Percentiles rank a stretch among this genome's conserved stretches.
Conservation (phyloP, 768 basidiomycete genomes). For the Dioszegia aurantiaca region DNA sequence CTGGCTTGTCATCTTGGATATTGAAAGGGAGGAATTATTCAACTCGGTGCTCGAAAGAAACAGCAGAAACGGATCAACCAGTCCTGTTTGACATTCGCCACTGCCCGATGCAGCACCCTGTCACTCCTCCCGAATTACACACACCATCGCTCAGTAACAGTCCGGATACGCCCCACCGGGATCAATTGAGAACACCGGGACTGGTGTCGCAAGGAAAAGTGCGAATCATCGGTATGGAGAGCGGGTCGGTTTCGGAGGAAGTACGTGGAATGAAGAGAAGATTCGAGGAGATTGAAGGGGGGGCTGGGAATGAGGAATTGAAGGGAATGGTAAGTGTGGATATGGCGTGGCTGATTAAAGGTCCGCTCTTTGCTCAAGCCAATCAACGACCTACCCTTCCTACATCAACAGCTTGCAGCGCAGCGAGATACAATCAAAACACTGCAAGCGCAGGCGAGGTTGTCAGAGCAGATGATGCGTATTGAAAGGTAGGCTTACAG, state of each 20-base stretch:
- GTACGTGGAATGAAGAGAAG: conserved; percentile 3
- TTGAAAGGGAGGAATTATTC: no score
- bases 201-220: neutral
- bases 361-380: conserved; percentile 27
- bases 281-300: conserved; percentile 10
- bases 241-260: neutral
- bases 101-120: conserved; percentile 9
- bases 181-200: neutral
- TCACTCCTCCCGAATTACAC: conserved; percentile 5
- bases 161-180: neutral
- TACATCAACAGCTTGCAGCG: conserved; percentile 33
- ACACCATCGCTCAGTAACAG: conserved; percentile 5
- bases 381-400: conserved; percentile 32
- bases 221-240: neutral
- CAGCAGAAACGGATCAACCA: no score
- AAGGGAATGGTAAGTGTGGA: neutral
- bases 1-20: no score
- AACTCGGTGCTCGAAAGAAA: no score
- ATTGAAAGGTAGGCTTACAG: conserved; percentile 34
- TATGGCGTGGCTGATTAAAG: conserved; percentile 15
- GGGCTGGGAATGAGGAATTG: neutral
- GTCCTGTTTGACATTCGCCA: neutral
- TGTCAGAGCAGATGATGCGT: conserved; percentile 26
- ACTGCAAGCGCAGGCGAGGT: conserved; percentile 34
- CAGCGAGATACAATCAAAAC: conserved; percentile 41